Evolutionary conservation across 148 eudicot genomes (phyloP).

Genomic region (Vaccinium darrowii): DNA sequence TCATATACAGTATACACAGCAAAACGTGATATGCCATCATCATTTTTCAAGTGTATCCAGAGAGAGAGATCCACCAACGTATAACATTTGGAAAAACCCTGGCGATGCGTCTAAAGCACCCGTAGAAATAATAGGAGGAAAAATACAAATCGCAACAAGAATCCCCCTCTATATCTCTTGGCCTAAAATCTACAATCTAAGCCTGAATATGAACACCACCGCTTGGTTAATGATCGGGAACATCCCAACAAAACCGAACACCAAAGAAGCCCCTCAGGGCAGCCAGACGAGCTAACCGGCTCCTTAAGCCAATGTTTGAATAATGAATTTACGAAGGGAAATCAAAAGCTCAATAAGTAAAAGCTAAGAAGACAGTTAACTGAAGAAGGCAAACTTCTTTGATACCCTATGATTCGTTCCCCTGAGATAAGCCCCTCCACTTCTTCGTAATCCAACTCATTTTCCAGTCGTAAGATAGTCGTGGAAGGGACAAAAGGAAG

Average conservation of each 20-base stretch:
- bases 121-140: background rate
- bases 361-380: background rate
- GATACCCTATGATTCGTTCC: background rate
- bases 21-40: background rate
- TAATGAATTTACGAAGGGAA: background rate
- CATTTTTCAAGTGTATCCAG: background rate
- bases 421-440: background rate
- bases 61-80: background rate
- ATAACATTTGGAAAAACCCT: background rate
- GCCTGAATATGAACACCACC: constrained; percentile 21
- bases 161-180: constrained; percentile 2
- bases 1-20: constrained; percentile 18
- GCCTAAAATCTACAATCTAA: constrained; percentile 19
- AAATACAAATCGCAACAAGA: background rate
- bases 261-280: constrained; percentile 9
- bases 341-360: background rate
- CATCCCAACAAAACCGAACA: constrained; percentile 19
- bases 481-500: constrained; percentile 2
- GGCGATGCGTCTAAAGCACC: background rate
- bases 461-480: background rate
- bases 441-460: background rate
- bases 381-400: background rate
- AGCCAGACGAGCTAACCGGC: constrained; percentile 10
- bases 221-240: constrained; percentile 36
- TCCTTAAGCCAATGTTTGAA: background rate